Evolutionary conservation across 345 rosid genomes (phyloP).

Genomic region (Luvunga scandens): DNA sequence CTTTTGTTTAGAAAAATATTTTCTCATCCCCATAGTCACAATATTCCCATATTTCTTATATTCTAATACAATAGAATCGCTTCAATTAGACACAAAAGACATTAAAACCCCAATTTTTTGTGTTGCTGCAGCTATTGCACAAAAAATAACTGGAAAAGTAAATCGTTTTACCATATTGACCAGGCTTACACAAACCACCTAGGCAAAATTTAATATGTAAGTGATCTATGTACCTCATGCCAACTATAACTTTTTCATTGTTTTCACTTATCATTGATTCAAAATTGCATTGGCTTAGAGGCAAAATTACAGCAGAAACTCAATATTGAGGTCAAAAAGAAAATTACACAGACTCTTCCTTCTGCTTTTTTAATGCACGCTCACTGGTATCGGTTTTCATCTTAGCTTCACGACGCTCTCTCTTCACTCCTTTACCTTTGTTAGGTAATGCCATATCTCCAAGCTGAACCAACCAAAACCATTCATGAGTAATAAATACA

Average conservation of each 20-base stretch:
- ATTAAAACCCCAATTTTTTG: no score
- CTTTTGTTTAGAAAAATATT: background rate
- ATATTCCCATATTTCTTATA: background rate
- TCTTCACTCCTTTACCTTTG: constrained; percentile 85
- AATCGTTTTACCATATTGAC: background rate
- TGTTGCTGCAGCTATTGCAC: background rate
- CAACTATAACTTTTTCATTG: background rate
- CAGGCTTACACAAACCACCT: background rate
- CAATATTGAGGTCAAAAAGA: background rate
- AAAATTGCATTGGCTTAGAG: background rate
- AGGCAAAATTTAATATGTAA: background rate
- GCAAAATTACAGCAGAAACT: background rate
- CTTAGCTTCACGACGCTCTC: constrained; percentile 88
- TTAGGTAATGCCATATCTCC: constrained; percentile 53
- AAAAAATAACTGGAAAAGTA: background rate
- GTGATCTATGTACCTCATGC: background rate
- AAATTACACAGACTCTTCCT: constrained; percentile 47
- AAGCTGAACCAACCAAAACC: constrained; percentile 32
- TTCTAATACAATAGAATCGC: background rate
- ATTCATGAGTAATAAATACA: background rate
- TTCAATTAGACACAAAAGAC: background rate
- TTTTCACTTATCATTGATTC: background rate
- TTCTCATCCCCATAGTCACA: background rate
- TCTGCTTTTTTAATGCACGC: constrained; percentile 54
- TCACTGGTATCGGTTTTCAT: constrained; percentile 34